A percentile compares a stretch with the other conserved stretches of the same genome.
Conservation (phyloP, 108 stramenopile genomes). For the Schizochytrium sp. region DNA sequence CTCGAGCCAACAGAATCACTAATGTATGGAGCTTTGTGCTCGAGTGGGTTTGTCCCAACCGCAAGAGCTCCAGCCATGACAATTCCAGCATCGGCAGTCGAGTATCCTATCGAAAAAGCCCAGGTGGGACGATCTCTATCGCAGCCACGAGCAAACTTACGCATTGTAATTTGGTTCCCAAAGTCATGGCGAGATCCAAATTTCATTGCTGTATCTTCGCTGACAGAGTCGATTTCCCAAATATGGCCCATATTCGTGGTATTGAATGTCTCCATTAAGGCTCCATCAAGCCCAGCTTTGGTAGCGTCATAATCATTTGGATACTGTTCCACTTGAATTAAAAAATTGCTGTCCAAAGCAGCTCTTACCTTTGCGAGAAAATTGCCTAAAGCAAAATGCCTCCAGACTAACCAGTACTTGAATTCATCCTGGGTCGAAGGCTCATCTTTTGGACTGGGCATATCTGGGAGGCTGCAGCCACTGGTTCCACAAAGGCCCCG, state of each 20-base stretch:
- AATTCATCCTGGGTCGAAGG: constrained; percentile 26
- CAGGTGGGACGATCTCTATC: constrained; percentile 45
- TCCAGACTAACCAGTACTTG: constrained; percentile 56
- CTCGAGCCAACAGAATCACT: constrained; percentile 36
- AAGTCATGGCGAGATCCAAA: constrained; percentile 32
- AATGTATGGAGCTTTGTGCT: constrained; percentile 12
- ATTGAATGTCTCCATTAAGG: background rate
- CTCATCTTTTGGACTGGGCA: background rate
- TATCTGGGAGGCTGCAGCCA: constrained; percentile 11
- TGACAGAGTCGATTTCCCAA: constrained; percentile 62
- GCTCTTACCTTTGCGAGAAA: background rate
- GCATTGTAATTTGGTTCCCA: constrained; percentile 60
- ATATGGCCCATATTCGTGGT: background rate
- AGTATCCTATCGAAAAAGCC: constrained; percentile 36
- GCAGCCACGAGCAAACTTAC: constrained; percentile 60
- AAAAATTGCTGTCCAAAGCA: background rate
- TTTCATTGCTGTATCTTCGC: constrained; percentile 41
- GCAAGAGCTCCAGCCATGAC: constrained; percentile 57
- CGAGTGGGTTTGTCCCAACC: constrained; percentile 28
- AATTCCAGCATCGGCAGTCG: background rate
- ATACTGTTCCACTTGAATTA: constrained; percentile 45
- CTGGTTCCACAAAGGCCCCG: background rate
- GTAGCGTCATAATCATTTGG: constrained; percentile 54
- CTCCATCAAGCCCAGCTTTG: constrained; percentile 25
- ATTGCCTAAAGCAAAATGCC: constrained; percentile 17